Evolutionary conservation across 2,329 filamentous ascomycete species (phyloP), one percentile per base, ranked within the genome.

Genomic region (Penicillium sp.): DNA sequence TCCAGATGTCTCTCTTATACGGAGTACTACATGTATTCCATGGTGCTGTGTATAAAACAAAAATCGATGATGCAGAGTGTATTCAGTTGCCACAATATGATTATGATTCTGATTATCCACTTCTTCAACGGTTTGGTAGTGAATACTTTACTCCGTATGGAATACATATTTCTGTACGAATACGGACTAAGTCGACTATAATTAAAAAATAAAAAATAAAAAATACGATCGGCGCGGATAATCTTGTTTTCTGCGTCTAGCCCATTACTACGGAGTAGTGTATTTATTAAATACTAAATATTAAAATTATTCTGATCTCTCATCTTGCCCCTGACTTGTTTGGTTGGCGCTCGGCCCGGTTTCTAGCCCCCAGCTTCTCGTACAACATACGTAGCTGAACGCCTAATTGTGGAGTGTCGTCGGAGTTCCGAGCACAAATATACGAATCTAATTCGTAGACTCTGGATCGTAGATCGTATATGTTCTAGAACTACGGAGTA

Each of bases 31-130:
- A n/a, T n/a, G n/a, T 43, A 23, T 23, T 43, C 41, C 41, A 43
- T n/a, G 1, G 15, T 43, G 4, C 23, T 27, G 7, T 6, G 42
- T 29, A 27, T 29, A 12, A 27, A n/a, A 45, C 23, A 12, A 25
- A 12, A 43, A 12, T 29, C 42, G 31, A 59, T 59, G 56, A 60
- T 61, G 56, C 43, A 56, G 23, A 15, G 12, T 50, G 56, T 56
- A 50, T 52, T 61, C 59, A 59, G 50, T 61, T 56, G 59, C 59
- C 59, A 58, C 58, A 38, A 35, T 7, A 5, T 12, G 25, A 50
- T 23, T 27, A 4, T 19, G 27, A n/a, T 33, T 40, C 23, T 21
- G 35, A 19, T 45, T 45, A 31, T 23, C 50, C 49, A 51, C 49
- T 51, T 40, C 23, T 41, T 29, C 33, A 25, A 49, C 31, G 47